Evolutionary conservation across 495 filamentous ascomycete species (phyloP).

Genomic region (Neurospora tetraspora): DNA sequence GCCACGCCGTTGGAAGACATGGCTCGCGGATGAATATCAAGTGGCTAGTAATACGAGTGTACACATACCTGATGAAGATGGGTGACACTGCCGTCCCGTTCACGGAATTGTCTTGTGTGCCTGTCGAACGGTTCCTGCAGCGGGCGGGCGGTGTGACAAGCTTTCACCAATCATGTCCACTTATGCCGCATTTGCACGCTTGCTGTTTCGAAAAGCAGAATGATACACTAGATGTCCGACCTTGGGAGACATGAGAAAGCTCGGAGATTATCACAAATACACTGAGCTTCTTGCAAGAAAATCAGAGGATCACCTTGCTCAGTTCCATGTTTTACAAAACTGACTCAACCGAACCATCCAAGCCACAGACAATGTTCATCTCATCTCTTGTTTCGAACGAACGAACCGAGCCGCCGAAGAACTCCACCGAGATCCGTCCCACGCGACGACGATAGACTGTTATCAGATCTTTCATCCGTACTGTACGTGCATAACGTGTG

Average conservation of each 20-base stretch:
- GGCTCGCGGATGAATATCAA: neutral
- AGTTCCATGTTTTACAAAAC: neutral
- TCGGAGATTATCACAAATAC: neutral
- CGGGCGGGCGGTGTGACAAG: neutral
- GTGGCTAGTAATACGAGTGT: neutral
- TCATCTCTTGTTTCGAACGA: neutral
- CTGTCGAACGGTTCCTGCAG: neutral
- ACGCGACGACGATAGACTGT: neutral
- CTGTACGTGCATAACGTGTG: neutral
- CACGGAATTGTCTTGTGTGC: neutral
- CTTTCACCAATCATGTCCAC: neutral
- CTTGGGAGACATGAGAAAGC: neutral
- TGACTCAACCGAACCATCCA: neutral
- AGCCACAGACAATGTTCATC: neutral
- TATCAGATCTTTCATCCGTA: neutral
- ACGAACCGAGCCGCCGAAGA: neutral
- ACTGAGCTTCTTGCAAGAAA: neutral
- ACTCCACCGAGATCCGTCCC: neutral
- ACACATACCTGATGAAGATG: neutral
- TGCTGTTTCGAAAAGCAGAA: neutral
- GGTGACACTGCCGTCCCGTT: neutral
- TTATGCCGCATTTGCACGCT: neutral
- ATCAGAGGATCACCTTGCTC: neutral
- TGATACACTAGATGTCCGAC: neutral
- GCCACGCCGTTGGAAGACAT: neutral